A percentile compares a stretch with the other conserved stretches of the same genome.
phyloP scores from a whole-genome alignment of 441 rosid genomes.

The Monsonia emarginata region DNA sequence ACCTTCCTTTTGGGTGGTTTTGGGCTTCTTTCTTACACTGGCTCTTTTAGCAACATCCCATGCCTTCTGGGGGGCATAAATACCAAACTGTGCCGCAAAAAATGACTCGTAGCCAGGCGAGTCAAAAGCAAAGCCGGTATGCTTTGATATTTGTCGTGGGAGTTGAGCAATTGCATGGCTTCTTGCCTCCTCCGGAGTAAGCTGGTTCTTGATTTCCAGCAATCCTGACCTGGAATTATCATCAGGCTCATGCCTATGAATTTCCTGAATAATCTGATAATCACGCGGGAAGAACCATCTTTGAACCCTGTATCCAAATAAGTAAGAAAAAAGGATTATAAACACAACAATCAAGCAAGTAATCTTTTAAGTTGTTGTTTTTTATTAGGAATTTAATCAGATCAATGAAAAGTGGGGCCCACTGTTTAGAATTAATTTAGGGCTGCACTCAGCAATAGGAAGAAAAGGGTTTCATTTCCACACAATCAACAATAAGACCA shows the following conservation, averaged over 20 bases:
- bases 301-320: conserved; percentile 44
- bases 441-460: not conserved
- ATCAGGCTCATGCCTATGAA: conserved; percentile 61
- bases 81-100: conserved; percentile 83
- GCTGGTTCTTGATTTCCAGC: conserved; percentile 48
- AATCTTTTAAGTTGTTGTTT: too few relatives aligned
- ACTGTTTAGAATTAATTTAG: not conserved
- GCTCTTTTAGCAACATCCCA: conserved; percentile 99
- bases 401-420: not conserved
- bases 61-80: conserved; percentile 78
- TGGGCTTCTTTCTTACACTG: conserved; percentile 44
- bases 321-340: not conserved
- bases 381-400: too few relatives aligned
- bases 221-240: conserved; percentile 38
- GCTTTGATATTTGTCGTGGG: conserved; percentile 79
- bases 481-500: too few relatives aligned
- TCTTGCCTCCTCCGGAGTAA: conserved; percentile 68
- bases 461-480: not conserved
- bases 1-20: conserved; percentile 38
- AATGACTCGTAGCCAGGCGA: conserved; percentile 96
- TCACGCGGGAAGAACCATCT: conserved; percentile 92
- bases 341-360: not conserved
- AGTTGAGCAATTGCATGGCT: conserved; percentile 79
- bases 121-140: conserved; percentile 93
- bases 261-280: conserved; percentile 88